Conservation (phyloP, 2,329 filamentous ascomycete species). For the Trichoderma koningiopsis region DNA sequence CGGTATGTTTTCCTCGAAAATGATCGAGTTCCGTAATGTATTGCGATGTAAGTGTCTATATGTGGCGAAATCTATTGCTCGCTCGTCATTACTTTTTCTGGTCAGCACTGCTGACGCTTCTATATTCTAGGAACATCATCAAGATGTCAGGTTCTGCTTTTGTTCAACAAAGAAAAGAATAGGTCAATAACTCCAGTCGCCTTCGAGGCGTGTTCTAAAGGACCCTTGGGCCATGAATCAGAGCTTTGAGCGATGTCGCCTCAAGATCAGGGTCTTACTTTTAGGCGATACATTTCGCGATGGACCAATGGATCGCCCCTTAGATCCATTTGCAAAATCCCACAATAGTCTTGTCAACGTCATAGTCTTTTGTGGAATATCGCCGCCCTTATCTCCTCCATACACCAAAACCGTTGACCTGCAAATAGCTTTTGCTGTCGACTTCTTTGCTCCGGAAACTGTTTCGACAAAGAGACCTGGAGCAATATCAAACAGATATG, state of each 20-base stretch:
- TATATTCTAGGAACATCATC: slow-evolving; percentile 5
- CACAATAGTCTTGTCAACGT: slow-evolving; percentile 42
- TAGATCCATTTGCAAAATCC: slow-evolving; percentile 33
- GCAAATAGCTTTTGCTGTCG: slow-evolving; percentile 37
- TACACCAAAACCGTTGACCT: slow-evolving; percentile 41
- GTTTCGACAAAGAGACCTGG: slow-evolving; percentile 44
- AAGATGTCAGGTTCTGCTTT: background rate
- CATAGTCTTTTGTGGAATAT: slow-evolving; percentile 33
- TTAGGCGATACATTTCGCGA: slow-evolving; percentile 28
- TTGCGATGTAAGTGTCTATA: slow-evolving; percentile 15
- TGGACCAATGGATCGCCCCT: slow-evolving; percentile 25
- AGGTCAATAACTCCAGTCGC: slow-evolving; percentile 1
- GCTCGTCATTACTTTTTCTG: background rate
- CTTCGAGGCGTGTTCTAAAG: slow-evolving; percentile 6
- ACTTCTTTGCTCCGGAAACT: slow-evolving; percentile 39
- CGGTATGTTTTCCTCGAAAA: background rate
- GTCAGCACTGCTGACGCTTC: slow-evolving; percentile 14
- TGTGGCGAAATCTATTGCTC: slow-evolving; percentile 16
- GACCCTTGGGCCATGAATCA: slow-evolving; percentile 35
- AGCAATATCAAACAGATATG: slow-evolving; percentile 43
- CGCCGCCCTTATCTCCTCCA: slow-evolving; percentile 31
- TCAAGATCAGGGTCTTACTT: slow-evolving; percentile 34
- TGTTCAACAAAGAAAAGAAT: background rate
- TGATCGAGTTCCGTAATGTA: background rate
- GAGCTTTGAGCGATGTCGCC: slow-evolving; percentile 32